Evolutionary conservation across 2,329 filamentous ascomycete species (phyloP), one percentile per base, ranked within the genome.

Genomic region (Aspergillus fijiensis): DNA sequence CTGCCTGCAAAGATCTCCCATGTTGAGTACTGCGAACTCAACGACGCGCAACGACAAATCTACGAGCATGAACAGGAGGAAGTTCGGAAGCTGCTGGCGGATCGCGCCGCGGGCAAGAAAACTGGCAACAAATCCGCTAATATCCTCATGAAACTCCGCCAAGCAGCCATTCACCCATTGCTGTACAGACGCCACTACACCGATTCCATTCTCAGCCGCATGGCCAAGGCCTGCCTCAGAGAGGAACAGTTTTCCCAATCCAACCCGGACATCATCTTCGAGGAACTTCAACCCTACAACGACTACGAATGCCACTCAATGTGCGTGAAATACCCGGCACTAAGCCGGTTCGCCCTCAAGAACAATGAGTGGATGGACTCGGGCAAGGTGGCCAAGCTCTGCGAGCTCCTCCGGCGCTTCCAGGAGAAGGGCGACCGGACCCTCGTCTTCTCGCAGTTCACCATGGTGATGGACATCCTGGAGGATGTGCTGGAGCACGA

Each of bases 401-500:
- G 92, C 27, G 84, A 90, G 67, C 83, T 99, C 12, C 82, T 99
- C 1, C 80, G 82, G 11, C 77, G 83, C 14, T 97, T 92, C 76
- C 88, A 88, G 65, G 79, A 84, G 61, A 92, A 92, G 55, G 94
- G 93, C 3, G 93, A 97, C 73, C 88, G 94, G 4, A 88, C 91
- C 0, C 83, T 99, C 2, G 87, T 99, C 25, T 99, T 99, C 78
- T 96, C 90, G 50, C 92, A 96, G 69, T 99, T 98, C 75, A 91
- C 91, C 6, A 89, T 91, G 65, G 89, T 96, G 57, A 89, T 98
- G 76, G 90, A 97, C 74, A 92, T 99, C 58, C 82, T 99, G 0
- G 89, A 92, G 65, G 87, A 91, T 68, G 91, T 96, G 0, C 82
- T 99, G 10, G 85, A 89, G 52, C 86, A 86, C 0, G 82, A 90